These are phyloP conservation scores for Cryptococcus neoformans DNA, from an alignment of 1,284 basidiomycete genomes.

Conservation along the genomic window DNA sequence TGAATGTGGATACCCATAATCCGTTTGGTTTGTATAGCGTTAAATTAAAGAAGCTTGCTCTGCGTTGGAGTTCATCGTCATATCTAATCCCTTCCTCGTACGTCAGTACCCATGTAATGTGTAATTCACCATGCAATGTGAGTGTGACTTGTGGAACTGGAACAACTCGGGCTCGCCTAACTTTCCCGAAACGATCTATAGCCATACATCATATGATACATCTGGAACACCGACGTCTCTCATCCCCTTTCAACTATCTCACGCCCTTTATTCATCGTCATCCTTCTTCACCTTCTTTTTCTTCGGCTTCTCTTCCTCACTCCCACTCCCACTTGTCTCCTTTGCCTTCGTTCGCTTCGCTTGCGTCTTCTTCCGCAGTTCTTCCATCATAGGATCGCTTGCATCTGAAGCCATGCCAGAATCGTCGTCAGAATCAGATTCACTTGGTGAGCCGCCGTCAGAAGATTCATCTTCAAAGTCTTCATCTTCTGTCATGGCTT, in stretches of 20 bases:
- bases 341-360: slow-evolving; percentile 55
- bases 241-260: background rate
- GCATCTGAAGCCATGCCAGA: slow-evolving; percentile 53
- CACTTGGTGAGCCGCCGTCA: slow-evolving; percentile 78
- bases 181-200: no score
- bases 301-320: slow-evolving; percentile 34
- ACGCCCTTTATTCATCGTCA: slow-evolving; percentile 8
- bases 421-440: slow-evolving; percentile 61
- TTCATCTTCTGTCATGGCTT: slow-evolving; percentile 59
- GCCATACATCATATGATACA: no score
- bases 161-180: no score
- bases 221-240: no score
- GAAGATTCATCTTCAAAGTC: slow-evolving; percentile 84
- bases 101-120: no score
- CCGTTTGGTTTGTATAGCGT: no score
- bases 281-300: slow-evolving; percentile 44
- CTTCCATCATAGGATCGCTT: slow-evolving; percentile 63
- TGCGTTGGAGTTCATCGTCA: no score
- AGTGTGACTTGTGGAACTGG: no score
- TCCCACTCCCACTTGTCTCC: slow-evolving; percentile 29
- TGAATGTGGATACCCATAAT: no score
- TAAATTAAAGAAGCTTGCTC: no score
- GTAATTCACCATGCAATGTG: no score
- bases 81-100: no score
- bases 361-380: slow-evolving; percentile 55